These are phyloP conservation scores for Penicillium palitans DNA, from an alignment of 2,329 filamentous ascomycete species.

Conservation along the genomic window DNA sequence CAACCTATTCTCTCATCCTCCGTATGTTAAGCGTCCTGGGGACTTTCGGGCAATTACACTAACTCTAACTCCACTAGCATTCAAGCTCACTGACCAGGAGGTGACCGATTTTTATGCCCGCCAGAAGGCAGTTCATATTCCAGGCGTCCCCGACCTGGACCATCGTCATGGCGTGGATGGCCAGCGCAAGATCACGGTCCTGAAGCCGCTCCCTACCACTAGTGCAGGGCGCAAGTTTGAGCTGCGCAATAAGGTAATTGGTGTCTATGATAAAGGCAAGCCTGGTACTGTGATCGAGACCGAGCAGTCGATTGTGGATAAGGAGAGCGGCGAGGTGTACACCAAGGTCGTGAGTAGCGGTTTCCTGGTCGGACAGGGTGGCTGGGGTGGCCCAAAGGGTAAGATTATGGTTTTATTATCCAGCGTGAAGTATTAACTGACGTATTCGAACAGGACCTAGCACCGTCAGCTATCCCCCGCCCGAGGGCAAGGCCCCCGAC, in stretches of 20 bases:
- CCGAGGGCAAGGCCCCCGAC: conserved; percentile 70
- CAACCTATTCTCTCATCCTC: conserved; percentile 81
- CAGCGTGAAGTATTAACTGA: conserved; percentile 7
- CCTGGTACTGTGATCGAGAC: conserved; percentile 79
- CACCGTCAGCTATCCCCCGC: conserved; percentile 74
- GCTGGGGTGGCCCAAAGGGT: conserved; percentile 89
- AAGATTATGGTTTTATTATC: conserved; percentile 16
- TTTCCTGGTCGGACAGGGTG: conserved; percentile 79
- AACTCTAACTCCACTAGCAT: conserved; percentile 52
- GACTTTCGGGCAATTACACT: conserved; percentile 31
- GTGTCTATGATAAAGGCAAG: conserved; percentile 88
- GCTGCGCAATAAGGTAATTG: conserved; percentile 72
- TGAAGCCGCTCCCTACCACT: conserved; percentile 71
- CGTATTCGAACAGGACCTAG: conserved; percentile 55
- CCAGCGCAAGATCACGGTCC: conserved; percentile 75
- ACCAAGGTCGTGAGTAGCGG: conserved; percentile 66
- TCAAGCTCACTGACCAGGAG: conserved; percentile 75
- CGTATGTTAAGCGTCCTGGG: conserved; percentile 50
- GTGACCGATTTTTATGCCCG: conserved; percentile 81
- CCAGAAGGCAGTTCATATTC: conserved; percentile 66
- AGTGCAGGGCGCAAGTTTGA: conserved; percentile 74
- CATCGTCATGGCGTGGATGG: conserved; percentile 74
- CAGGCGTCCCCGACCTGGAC: conserved; percentile 75
- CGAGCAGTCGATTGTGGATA: conserved; percentile 74
- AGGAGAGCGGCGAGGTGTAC: conserved; percentile 68